Conservation (phyloP, 495 filamentous ascomycete species). For the Rusavskia elegans region DNA sequence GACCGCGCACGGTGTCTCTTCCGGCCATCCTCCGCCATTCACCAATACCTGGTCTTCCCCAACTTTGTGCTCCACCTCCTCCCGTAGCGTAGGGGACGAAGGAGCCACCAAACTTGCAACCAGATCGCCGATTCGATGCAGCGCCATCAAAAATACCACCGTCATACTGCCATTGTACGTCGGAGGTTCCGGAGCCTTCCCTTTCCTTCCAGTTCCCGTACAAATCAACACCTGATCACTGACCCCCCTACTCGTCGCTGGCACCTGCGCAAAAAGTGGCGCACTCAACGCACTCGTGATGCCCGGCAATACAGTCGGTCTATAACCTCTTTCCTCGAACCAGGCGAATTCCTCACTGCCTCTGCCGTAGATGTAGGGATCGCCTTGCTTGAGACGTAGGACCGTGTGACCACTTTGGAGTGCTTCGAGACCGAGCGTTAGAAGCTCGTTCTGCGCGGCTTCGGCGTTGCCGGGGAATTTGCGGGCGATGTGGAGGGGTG, state of each 20-base stretch:
- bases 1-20: slow-evolving; percentile 70
- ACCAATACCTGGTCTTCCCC: no score
- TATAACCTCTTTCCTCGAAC: slow-evolving; percentile 57
- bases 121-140: slow-evolving; percentile 66
- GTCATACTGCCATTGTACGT: slow-evolving; percentile 63
- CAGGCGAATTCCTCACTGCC: slow-evolving; percentile 88
- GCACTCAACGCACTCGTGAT: slow-evolving; percentile 79
- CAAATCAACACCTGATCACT: slow-evolving; percentile 87
- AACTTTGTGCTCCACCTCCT: slow-evolving; percentile 1
- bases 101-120: slow-evolving; percentile 43
- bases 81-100: slow-evolving; percentile 5
- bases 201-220: slow-evolving; percentile 88
- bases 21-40: slow-evolving; percentile 23
- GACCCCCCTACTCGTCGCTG: slow-evolving; percentile 74
- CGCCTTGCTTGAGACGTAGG: slow-evolving; percentile 84
- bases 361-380: slow-evolving; percentile 89
- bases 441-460: slow-evolving; percentile 76
- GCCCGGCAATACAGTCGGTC: slow-evolving; percentile 64
- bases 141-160: slow-evolving; percentile 88
- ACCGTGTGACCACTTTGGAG: slow-evolving; percentile 61
- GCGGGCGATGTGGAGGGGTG: slow-evolving; percentile 78
- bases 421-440: slow-evolving; percentile 59
- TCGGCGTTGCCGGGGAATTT: slow-evolving; percentile 98
- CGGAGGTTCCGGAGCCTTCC: slow-evolving; percentile 65
- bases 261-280: slow-evolving; percentile 76